phyloP scores from a whole-genome alignment of 352 stramenopile species.

The Pythium aquatile region DNA sequence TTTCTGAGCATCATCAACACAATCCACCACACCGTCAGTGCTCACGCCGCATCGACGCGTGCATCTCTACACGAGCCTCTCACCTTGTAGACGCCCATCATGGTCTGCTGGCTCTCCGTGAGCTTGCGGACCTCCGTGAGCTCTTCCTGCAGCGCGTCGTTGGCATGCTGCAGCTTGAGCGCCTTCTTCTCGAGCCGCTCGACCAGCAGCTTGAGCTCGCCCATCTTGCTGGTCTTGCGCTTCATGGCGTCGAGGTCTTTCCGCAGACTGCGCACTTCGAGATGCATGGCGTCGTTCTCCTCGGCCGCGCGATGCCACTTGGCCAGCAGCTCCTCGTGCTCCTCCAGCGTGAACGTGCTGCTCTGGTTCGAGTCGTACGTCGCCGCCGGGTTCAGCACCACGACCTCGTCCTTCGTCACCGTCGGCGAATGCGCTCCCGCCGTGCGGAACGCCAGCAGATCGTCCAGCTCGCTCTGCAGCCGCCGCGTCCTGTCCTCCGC shows the following conservation, averaged over 20 bases:
- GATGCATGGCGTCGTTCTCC: slow-evolving; percentile 41
- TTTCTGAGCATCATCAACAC: slow-evolving; percentile 17
- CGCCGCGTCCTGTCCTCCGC: slow-evolving; percentile 38
- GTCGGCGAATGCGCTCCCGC: slow-evolving; percentile 1
- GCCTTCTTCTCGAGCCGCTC: slow-evolving; percentile 61
- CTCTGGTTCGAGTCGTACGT: slow-evolving; percentile 62
- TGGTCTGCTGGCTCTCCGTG: slow-evolving; percentile 50
- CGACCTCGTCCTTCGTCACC: slow-evolving; percentile 22
- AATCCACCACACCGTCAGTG: not conserved
- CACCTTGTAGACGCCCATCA: slow-evolving; percentile 29
- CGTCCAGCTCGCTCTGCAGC: slow-evolving; percentile 32
- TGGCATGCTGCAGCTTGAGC: slow-evolving; percentile 48
- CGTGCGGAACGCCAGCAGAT: slow-evolving; percentile 15
- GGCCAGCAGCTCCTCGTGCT: slow-evolving; percentile 54
- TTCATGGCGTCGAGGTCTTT: slow-evolving; percentile 52
- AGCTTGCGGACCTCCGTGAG: slow-evolving; percentile 60
- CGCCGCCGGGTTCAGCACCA: slow-evolving; percentile 40
- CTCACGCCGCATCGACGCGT: not conserved
- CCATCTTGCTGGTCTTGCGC: slow-evolving; percentile 39
- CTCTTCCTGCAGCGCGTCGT: slow-evolving; percentile 61
- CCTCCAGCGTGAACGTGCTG: slow-evolving; percentile 49
- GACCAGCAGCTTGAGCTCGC: slow-evolving; percentile 40
- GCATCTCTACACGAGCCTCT: no score
- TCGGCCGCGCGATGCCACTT: slow-evolving; percentile 39
- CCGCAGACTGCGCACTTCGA: slow-evolving; percentile 56